A percentile compares a stretch with the other conserved stretches of the same genome.
phyloP scores from a whole-genome alignment of 1,139 yeast genomes.

The Geotrichum aggregatum region DNA sequence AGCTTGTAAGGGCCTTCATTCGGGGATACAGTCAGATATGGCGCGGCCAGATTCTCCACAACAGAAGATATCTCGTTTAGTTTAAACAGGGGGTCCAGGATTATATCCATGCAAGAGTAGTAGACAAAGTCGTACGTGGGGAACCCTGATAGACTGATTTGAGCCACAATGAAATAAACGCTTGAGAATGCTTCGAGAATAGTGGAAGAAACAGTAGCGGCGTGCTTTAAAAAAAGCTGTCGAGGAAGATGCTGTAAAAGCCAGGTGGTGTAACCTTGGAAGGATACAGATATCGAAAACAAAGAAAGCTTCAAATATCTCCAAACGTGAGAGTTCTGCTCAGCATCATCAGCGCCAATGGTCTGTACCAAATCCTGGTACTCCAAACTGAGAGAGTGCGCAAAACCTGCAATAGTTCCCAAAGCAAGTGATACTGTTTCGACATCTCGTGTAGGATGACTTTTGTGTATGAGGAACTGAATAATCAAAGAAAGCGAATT shows the following conservation, averaged over 20 bases:
- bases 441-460: slow-evolving; percentile 13
- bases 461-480: slow-evolving; percentile 22
- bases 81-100: slow-evolving; percentile 37
- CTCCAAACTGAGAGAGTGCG: slow-evolving; percentile 14
- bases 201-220: slow-evolving; percentile 37
- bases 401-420: slow-evolving; percentile 10
- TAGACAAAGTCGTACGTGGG: slow-evolving; percentile 66
- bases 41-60: slow-evolving; percentile 11
- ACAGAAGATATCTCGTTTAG: slow-evolving; percentile 5
- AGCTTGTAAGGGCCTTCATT: neutral
- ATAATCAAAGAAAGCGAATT: slow-evolving; percentile 27
- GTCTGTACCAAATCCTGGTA: slow-evolving; percentile 10
- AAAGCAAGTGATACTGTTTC: slow-evolving; percentile 19
- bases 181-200: slow-evolving; percentile 50
- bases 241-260: slow-evolving; percentile 36
- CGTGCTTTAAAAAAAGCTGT: slow-evolving; percentile 21
- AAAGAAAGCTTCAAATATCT: slow-evolving; percentile 44
- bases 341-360: slow-evolving; percentile 16
- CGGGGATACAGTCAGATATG: slow-evolving; percentile 1
- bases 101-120: slow-evolving; percentile 48
- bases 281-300: slow-evolving; percentile 52
- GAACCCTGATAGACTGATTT: slow-evolving; percentile 68
- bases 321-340: slow-evolving; percentile 25
- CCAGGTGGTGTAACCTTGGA: slow-evolving; percentile 50
- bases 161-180: slow-evolving; percentile 52